These are phyloP conservation scores for Phalaenopsis equestris DNA, from an alignment of 106 monocot species.

Conservation along the genomic window DNA sequence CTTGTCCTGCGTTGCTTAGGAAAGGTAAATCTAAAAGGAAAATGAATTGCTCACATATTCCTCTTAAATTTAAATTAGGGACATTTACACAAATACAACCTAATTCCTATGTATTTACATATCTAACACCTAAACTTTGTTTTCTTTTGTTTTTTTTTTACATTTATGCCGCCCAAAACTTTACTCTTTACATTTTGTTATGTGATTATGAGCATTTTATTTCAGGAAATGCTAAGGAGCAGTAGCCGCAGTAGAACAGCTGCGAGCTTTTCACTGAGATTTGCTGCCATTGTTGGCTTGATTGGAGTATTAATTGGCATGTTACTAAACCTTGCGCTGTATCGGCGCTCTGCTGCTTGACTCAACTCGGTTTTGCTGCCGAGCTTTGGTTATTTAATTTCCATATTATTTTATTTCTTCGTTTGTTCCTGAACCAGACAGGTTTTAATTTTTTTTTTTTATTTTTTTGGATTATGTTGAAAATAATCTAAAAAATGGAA, in stretches of 20 bases:
- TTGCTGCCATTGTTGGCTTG: slow-evolving; percentile 49
- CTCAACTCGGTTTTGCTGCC: not conserved
- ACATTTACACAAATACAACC: too few relatives aligned
- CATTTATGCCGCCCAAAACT: too few relatives aligned
- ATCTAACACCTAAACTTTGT: too few relatives aligned
- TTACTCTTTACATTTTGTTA: too few relatives aligned
- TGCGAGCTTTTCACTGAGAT: slow-evolving; percentile 52
- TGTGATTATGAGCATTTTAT: not conserved
- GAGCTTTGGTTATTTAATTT: not conserved
- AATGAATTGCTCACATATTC: not conserved
- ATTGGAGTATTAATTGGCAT: slow-evolving; percentile 48
- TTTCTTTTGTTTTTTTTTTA: too few relatives aligned
- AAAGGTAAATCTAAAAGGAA: not conserved
- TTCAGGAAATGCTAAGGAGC: slow-evolving; percentile 57
- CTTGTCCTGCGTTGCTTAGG: too few relatives aligned
- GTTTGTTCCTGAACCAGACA: not conserved
- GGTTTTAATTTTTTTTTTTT: not conserved
- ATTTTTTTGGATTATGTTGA: not conserved
- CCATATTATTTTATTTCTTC: slow-evolving; percentile 3
- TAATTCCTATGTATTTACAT: too few relatives aligned
- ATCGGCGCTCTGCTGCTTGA: slow-evolving; percentile 22
- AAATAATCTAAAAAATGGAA: not conserved
- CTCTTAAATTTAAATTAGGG: not conserved
- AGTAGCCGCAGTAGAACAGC: slow-evolving; percentile 33
- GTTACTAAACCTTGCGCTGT: slow-evolving; percentile 38